Base-by-base conservation (phyloP, 2,329 filamentous ascomycete genomes). In the Fusarium solani-melongenae region DNA sequence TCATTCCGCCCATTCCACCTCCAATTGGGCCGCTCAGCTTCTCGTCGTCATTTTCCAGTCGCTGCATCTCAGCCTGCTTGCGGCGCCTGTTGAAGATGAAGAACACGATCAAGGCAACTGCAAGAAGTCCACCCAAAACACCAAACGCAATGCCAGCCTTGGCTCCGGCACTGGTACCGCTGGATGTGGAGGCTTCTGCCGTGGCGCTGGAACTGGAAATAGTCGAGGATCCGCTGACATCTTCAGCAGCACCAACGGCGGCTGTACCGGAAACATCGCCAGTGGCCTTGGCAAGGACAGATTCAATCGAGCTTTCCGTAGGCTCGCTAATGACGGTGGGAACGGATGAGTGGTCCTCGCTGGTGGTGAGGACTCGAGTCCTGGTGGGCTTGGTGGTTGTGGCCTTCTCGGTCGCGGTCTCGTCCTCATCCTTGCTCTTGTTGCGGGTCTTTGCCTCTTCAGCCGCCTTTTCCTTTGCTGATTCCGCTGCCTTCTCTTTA, bases 91-190 rank as follows among this genome's bases (percentile, higher is more conserved):
- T 92, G 80, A 95, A 88, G 69, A 94, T 81, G 81, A 97, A 91
- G 79, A 94, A 92, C 22, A 93, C 86, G 24, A 93, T 81, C n/a
- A 91, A 85, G 33, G 91, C 89, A 29, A 96, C 80, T 3, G 92
- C 82, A 34, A 92, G 89, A 29, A 98, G 77, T 57, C 89, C 90
- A 8, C 92, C 86, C 34, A 98, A 83, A 56, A 97, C 90, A 78
- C 95, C 95, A 79, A 98, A 91, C 7, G 92, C 94, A 70, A 98
- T 89, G 69, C 96, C 96, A 49, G 94, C 95, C 82, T 94, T 96
- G 46, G 84, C 81, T 33, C 84, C 88, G 10, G 82, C 70, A 56
- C 77, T 81, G 38, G 73, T 77, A 9, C 79, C 77, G 15, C 73
- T 57, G 5, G 76, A 66, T 5, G 73, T 39, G 10, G 67, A 58